phyloP scores from a whole-genome alignment of 73 alveolate genomes.

The Effrenium voratum region DNA sequence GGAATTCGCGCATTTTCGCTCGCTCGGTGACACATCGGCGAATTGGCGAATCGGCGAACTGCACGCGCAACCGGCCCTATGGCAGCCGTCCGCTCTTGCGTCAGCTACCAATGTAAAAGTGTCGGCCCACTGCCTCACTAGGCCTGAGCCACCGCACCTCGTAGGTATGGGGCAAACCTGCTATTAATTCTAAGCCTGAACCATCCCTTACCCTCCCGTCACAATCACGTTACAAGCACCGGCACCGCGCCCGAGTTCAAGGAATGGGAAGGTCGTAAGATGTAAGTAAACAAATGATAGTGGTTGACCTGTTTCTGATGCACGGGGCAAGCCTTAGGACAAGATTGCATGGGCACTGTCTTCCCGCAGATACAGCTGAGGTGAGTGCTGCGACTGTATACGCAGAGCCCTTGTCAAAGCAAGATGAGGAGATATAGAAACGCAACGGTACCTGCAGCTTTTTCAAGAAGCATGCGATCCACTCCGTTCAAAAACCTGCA shows the following conservation, averaged over 20 bases:
- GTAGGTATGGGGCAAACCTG: too few relatives aligned
- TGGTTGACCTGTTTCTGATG: too few relatives aligned
- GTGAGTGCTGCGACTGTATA: conserved; percentile 56
- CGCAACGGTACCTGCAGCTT: conserved; percentile 58
- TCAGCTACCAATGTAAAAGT: conserved; percentile 87
- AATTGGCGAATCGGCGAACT: too few relatives aligned
- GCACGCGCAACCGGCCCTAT: too few relatives aligned
- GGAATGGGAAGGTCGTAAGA: background rate
- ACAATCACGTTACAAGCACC: background rate
- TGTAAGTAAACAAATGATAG: background rate
- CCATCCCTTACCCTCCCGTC: too few relatives aligned
- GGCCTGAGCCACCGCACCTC: conserved; percentile 89
- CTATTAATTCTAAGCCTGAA: too few relatives aligned
- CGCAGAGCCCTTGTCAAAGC: conserved; percentile 91
- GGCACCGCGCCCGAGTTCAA: background rate
- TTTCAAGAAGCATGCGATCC: background rate
- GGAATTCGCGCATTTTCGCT: too few relatives aligned
- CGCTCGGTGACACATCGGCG: too few relatives aligned
- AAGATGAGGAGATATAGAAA: conserved; percentile 81
- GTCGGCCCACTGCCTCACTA: conserved; percentile 61
- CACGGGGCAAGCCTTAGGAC: too few relatives aligned
- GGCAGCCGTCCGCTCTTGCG: too few relatives aligned
- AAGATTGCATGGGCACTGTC: too few relatives aligned
- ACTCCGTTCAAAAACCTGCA: background rate
- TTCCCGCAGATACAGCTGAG: background rate